Evolutionary conservation across 1,139 yeast genomes (phyloP).

Genomic region (Debaryomyces robertsiae): DNA sequence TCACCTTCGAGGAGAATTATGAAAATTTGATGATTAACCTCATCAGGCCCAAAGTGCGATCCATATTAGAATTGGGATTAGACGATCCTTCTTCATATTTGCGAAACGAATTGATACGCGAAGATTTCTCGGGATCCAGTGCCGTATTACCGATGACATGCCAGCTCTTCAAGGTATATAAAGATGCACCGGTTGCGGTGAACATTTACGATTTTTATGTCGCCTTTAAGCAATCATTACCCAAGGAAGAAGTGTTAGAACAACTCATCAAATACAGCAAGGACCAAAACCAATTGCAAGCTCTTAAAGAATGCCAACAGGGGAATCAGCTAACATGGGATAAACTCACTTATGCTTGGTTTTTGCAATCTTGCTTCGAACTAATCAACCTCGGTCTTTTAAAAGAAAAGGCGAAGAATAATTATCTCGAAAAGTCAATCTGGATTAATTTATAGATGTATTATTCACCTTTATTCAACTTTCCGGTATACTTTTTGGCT

Average conservation of each 20-base stretch:
- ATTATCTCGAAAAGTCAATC: conserved; percentile 45
- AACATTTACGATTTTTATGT: conserved; percentile 77
- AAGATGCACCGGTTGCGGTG: conserved; percentile 76
- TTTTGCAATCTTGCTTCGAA: conserved; percentile 45
- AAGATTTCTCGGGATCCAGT: conserved; percentile 9
- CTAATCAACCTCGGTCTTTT: conserved; percentile 42
- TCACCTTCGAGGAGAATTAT: conserved; percentile 38
- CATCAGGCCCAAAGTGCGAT: conserved; percentile 42
- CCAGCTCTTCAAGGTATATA: conserved; percentile 65
- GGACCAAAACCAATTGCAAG: conserved; percentile 5
- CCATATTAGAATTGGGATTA: conserved; percentile 34
- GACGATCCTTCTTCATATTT: conserved; percentile 35
- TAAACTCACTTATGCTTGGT: conserved; percentile 42
- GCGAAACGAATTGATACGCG: conserved; percentile 24
- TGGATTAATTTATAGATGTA: conserved; percentile 31
- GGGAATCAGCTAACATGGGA: conserved; percentile 47
- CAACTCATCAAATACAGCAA: conserved; percentile 22
- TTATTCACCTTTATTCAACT: conserved; percentile 1
- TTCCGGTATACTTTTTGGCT: conserved; percentile 6
- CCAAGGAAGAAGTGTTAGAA: conserved; percentile 36
- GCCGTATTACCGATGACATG: conserved; percentile 53
- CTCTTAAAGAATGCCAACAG: conserved; percentile 9
- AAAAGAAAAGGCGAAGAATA: conserved; percentile 48
- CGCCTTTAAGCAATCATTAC: conserved; percentile 65
- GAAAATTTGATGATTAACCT: conserved; percentile 42